Conservation (phyloP, 306 rosid species). For the Cucumis hystrix region DNA sequence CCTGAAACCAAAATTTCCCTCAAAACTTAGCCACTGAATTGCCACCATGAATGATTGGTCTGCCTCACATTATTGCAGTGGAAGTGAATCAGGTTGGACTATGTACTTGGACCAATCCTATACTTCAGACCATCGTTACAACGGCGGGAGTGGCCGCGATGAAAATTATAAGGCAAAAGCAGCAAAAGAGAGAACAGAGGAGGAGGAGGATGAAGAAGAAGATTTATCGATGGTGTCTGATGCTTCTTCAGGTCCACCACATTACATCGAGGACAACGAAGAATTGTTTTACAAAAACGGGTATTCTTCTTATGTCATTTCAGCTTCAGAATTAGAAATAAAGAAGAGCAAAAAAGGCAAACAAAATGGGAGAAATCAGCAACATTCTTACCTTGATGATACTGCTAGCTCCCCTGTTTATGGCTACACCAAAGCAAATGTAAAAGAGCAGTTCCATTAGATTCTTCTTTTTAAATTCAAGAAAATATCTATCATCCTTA, state of each 20-base stretch:
- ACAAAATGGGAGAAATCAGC: slow-evolving; percentile 31
- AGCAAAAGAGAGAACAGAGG: neutral
- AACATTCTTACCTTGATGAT: slow-evolving; percentile 56
- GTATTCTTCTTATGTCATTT: slow-evolving; percentile 12
- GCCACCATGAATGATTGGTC: slow-evolving; percentile 14
- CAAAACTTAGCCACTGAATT: neutral
- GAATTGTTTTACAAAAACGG: slow-evolving; percentile 21
- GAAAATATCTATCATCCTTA: neutral
- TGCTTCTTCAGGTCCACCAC: slow-evolving; percentile 71
- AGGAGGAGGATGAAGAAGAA: slow-evolving; percentile 28
- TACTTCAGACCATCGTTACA: slow-evolving; percentile 26
- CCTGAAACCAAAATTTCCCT: neutral
- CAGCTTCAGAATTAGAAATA: slow-evolving; percentile 18
- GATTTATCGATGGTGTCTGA: slow-evolving; percentile 63
- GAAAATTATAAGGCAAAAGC: slow-evolving; percentile 9
- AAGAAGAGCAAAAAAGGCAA: slow-evolving; percentile 24
- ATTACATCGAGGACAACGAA: slow-evolving; percentile 22
- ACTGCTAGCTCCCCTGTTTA: slow-evolving; percentile 74
- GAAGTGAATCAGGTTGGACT: slow-evolving; percentile 95
- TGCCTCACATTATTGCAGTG: slow-evolving; percentile 41
- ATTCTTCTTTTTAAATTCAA: neutral
- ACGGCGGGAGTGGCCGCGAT: slow-evolving; percentile 1
- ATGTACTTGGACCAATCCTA: slow-evolving; percentile 58
- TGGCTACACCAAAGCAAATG: slow-evolving; percentile 33
- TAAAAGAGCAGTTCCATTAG: neutral